These are phyloP conservation scores for Mitragyna speciosa DNA, from an alignment of 257 asterid species.

Conservation along the genomic window DNA sequence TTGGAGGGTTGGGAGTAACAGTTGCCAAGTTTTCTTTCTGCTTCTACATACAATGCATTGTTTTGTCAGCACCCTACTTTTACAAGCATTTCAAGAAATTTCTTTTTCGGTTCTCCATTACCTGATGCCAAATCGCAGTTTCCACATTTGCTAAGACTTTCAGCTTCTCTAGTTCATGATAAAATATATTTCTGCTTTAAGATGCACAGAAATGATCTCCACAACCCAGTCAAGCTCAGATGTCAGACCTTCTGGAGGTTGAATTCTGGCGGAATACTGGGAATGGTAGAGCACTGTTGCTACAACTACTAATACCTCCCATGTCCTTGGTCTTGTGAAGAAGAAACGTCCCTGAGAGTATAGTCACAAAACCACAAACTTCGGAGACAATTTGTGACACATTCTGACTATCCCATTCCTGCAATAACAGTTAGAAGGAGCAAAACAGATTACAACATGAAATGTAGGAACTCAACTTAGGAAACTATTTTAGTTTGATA, in stretches of 20 bases:
- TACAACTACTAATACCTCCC: conserved; percentile 38
- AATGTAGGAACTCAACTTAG: not conserved
- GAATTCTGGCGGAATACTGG: conserved; percentile 29
- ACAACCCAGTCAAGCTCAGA: conserved; percentile 13
- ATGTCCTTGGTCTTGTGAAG: conserved; percentile 84
- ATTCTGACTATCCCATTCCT: conserved; percentile 70
- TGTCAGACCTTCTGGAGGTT: conserved; percentile 22
- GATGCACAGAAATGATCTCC: not conserved
- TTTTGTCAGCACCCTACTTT: not conserved
- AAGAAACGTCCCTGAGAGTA: conserved; percentile 73
- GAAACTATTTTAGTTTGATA: not conserved
- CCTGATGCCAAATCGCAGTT: conserved; percentile 1
- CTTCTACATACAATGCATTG: not conserved
- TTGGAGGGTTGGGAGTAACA: not conserved
- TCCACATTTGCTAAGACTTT: not conserved
- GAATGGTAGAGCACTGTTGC: conserved; percentile 14
- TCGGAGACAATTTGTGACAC: conserved; percentile 62
- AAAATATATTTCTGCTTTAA: not conserved
- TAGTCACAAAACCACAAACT: conserved; percentile 71
- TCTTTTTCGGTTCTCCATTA: not conserved
- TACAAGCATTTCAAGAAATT: not conserved
- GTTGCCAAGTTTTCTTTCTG: not conserved
- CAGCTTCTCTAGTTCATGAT: not conserved
- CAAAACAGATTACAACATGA: not conserved
- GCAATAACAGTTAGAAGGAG: conserved; percentile 8